Evolutionary conservation across 23 red algal species (phyloP).

Genomic region (Gracilaria vermiculophylla): DNA sequence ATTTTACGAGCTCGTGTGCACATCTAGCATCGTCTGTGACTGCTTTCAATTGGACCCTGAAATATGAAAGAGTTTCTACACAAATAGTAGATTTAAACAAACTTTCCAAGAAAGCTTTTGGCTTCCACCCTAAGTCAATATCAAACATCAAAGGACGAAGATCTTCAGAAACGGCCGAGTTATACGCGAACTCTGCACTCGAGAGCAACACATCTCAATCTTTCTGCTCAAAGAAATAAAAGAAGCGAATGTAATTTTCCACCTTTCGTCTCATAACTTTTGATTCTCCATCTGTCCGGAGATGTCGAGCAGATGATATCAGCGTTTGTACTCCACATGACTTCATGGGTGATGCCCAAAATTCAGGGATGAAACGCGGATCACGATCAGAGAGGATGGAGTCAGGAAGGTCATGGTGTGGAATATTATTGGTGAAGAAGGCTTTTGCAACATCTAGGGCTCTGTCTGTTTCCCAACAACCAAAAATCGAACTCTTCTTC

Average conservation of each 20-base stretch:
- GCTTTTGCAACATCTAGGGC: background rate
- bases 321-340: background rate
- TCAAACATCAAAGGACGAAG: too few relatives aligned
- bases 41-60: too few relatives aligned
- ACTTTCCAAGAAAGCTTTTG: too few relatives aligned
- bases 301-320: background rate
- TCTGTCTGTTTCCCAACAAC: background rate
- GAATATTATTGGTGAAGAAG: background rate
- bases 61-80: too few relatives aligned
- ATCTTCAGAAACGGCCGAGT: background rate
- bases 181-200: constrained; percentile 23
- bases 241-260: constrained; percentile 1
- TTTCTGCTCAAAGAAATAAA: background rate
- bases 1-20: background rate
- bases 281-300: background rate
- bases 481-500: background rate
- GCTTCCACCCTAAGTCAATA: background rate
- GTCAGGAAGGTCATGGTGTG: background rate
- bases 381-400: background rate
- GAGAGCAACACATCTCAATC: constrained; percentile 3
- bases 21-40: background rate
- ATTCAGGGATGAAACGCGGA: background rate
- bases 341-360: background rate
- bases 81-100: too few relatives aligned
- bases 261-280: constrained; percentile 15